Evolutionary conservation across 1,284 basidiomycete genomes (phyloP), one percentile per base, ranked within the genome.

Genomic region (Filobasidium uniguttulatum): DNA sequence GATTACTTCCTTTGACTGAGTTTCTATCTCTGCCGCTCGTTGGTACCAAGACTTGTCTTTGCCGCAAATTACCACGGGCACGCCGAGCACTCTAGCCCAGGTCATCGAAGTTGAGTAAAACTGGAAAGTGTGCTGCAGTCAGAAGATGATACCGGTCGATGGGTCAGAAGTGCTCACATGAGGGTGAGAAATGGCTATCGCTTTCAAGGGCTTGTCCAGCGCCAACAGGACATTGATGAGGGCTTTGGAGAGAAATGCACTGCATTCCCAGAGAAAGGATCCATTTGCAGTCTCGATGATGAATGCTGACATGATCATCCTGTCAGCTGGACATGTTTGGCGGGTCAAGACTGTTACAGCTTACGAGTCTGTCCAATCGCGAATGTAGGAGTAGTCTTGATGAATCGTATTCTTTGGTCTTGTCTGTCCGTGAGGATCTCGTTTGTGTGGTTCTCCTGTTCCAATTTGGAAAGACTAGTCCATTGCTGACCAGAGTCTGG

Each of bases 191-290:
- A 69, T 66, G 8, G 62, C 62, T 17, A 69, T 68, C 7, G 56
- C 68, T 46, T 60, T 63, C 19, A 69, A 56, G 4, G 64, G 63
- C 8, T 31, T 49, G 12, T 56, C 20, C 23, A 67, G 57, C 2
- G 30, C 28, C 3, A 35, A 25, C 10, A 69, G 56, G 52, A 64
- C 52, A 0, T 55, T 52, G 12, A 64, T 54, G 3, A 68, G 54
- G 9, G 44, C 49, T 10, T 62, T 56, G 2, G 66, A 61, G 22
- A 68, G 52, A 36, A 58, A 59, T 2, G 66, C 64, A 1, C 60
- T 48, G 47, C 66, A 69, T 50, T 69, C 68, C 68, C 68, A 69
- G 43, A 69, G 60, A 51, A 62, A 67, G 14, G 58, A 59, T 12
- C 63, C 66, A 1, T 45, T 50, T 2, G 52, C 44, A 0, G 66